Evolutionary conservation across 2,329 filamentous ascomycete species (phyloP), one percentile per base, ranked within the genome.

Genomic region (Aureobasidium pullulans): DNA sequence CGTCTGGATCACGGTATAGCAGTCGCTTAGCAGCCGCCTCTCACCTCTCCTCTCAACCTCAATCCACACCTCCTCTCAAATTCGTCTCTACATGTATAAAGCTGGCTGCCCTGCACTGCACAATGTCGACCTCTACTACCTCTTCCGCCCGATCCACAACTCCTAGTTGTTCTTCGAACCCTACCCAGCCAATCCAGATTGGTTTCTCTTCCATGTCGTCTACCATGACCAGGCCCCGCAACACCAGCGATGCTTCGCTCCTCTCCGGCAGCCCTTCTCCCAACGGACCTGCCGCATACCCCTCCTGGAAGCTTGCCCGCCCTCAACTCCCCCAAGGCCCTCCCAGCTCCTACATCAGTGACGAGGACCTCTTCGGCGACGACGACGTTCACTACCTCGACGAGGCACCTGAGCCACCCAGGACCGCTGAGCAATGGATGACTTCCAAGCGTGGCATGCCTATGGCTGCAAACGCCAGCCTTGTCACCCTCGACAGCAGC

Each of bases 361-460:
- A 73, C 61, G 70, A 70, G 56, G 71, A 73, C 50, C 67, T 73
- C 16, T 69, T 71, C 57, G 70, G 70, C 29, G 67, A 68, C 50
- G 60, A 63, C 48, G 47, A 59, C 6, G 66, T 64, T n/a, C 62
- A 65, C 28, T 70, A 66, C 56, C 64, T 72, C 43, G 64, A 62
- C 53, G 69, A 70, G 52, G 65, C 70, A 42, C 71, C 70, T 39
- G 63, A 67, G 36, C 70, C 71, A 42, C 71, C 70, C 46, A 60
- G 71, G 43, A 61, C 66, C 37, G 69, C 71, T 4, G 68, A 68
- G 56, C 63, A 63, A n/a, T 73, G 67, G 68, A 61, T 71, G 52
- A 46, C 34, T 19, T 39, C 42, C 43, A 47, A 48, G 42, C 43
- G 54, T 32, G 54, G 54, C 15, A 57, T 57, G 54, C 67, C 68